Conservation (phyloP, 495 filamentous ascomycete species). For the Podospora conica region DNA sequence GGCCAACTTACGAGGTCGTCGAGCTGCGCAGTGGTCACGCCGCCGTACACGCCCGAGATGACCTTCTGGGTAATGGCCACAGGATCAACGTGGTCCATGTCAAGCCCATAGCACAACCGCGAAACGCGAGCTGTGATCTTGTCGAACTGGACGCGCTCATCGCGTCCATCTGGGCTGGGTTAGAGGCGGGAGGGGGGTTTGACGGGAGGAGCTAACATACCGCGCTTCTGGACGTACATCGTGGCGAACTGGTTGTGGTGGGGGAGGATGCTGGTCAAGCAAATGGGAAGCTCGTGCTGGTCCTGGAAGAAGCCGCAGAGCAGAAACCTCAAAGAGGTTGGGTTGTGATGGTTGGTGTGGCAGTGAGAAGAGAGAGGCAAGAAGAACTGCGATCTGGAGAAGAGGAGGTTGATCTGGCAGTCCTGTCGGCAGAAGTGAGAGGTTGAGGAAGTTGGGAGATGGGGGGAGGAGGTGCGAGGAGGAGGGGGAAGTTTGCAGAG, state of each 20-base stretch:
- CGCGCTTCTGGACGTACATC: slow-evolving; percentile 57
- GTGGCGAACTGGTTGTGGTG: slow-evolving; percentile 17
- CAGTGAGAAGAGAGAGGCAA: not conserved
- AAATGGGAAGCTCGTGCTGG: not conserved
- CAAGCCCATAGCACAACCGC: slow-evolving; percentile 92
- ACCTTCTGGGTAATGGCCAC: slow-evolving; percentile 98
- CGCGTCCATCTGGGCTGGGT: slow-evolving; percentile 73
- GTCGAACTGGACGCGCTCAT: slow-evolving; percentile 99
- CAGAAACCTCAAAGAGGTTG: not conserved
- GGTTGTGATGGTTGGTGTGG: not conserved
- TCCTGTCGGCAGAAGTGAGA: not conserved
- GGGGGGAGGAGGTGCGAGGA: not conserved
- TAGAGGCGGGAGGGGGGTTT: slow-evolving; percentile 17
- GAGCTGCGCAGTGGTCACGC: slow-evolving; percentile 90
- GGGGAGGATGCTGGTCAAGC: slow-evolving; percentile 7
- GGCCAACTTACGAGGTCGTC: slow-evolving; percentile 77
- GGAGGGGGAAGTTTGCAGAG: slow-evolving; percentile 9
- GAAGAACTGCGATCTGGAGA: not conserved
- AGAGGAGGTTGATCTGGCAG: not conserved
- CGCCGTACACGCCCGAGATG: slow-evolving; percentile 98
- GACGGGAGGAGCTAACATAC: slow-evolving; percentile 33
- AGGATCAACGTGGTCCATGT: slow-evolving; percentile 93
- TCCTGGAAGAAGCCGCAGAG: not conserved
- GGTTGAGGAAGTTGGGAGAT: not conserved
- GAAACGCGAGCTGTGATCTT: slow-evolving; percentile 99